A percentile compares a stretch with the other conserved stretches of the same genome.
Evolutionary conservation across 768 basidiomycete genomes (phyloP).

Genomic region (Albatrellus ellisii): DNA sequence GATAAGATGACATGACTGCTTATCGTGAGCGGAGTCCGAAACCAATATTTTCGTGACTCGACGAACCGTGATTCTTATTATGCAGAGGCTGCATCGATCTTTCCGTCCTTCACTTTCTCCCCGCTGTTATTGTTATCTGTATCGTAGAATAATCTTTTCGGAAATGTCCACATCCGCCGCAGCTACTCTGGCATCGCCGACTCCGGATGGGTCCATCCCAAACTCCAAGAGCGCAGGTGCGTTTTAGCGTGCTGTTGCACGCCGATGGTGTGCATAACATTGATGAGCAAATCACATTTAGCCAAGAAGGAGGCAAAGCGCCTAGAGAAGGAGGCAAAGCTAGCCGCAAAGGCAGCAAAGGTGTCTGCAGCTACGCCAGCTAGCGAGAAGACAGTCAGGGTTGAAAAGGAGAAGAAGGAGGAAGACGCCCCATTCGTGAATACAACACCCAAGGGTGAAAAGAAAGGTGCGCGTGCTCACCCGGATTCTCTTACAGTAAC

Average conservation of each 20-base stretch:
- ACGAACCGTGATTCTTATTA: constrained; percentile 3
- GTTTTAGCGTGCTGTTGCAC: constrained; percentile 1
- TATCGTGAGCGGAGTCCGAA: neutral
- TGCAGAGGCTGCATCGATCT: constrained; percentile 17
- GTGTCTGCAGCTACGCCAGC: constrained; percentile 29
- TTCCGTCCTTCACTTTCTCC: constrained; percentile 7
- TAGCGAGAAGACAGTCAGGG: constrained; percentile 61
- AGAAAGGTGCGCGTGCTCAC: constrained; percentile 57
- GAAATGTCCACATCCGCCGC: constrained; percentile 1
- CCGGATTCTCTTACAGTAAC: neutral
- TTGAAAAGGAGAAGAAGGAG: constrained; percentile 58
- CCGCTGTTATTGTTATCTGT: neutral
- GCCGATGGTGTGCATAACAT: neutral
- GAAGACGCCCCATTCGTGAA: constrained; percentile 75
- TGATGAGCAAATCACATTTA: constrained; percentile 15
- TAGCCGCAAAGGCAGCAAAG: constrained; percentile 50
- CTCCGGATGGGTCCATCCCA: constrained; percentile 6
- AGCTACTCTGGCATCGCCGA: constrained; percentile 6
- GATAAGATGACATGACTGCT: neutral
- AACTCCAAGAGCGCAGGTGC: constrained; percentile 30
- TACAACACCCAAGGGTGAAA: constrained; percentile 79
- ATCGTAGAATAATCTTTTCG: constrained; percentile 13
- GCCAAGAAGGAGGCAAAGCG: constrained; percentile 83
- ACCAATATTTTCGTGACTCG: constrained; percentile 2
- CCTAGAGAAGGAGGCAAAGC: constrained; percentile 66